These are phyloP conservation scores for Triticum monococcum DNA, from an alignment of 176 grass and related monocot species.

Conservation along the genomic window DNA sequence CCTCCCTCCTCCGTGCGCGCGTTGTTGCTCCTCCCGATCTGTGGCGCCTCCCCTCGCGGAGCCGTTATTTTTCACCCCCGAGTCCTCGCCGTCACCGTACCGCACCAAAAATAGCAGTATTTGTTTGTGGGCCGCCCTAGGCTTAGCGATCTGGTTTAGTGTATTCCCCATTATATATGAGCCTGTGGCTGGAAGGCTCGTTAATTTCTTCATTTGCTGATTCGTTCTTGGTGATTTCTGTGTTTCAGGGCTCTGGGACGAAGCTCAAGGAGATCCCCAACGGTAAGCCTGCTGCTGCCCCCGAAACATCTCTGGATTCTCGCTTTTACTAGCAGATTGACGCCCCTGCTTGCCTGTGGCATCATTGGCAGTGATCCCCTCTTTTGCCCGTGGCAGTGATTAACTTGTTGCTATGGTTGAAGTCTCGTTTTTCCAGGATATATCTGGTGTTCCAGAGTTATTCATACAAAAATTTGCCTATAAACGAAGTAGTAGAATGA, in stretches of 20 bases:
- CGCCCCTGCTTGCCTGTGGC: neutral
- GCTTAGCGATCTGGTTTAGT: too few species aligned
- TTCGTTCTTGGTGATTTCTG: neutral
- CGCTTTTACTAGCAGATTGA: neutral
- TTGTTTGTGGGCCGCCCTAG: too few species aligned
- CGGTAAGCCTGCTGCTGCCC: conserved; percentile 30
- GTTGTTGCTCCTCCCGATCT: conserved; percentile 5
- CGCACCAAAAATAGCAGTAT: neutral
- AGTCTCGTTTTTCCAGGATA: neutral
- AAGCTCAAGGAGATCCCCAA: conserved; percentile 96
- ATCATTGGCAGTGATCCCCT: too few species aligned
- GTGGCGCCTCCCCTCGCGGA: neutral
- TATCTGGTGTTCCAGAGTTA: neutral
- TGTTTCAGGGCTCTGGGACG: conserved; percentile 80
- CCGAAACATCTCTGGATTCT: neutral
- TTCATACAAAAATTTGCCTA: neutral
- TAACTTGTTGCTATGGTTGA: neutral
- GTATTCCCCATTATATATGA: too few species aligned
- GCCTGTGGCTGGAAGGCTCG: neutral
- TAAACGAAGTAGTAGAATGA: neutral
- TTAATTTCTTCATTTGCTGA: neutral
- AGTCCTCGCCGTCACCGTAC: too few species aligned
- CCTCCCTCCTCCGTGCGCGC: too few species aligned
- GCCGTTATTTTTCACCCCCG: neutral
- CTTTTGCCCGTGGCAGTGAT: neutral